These are phyloP conservation scores for Pythium dissimile DNA, from an alignment of 352 stramenopile species.

Conservation along the genomic window DNA sequence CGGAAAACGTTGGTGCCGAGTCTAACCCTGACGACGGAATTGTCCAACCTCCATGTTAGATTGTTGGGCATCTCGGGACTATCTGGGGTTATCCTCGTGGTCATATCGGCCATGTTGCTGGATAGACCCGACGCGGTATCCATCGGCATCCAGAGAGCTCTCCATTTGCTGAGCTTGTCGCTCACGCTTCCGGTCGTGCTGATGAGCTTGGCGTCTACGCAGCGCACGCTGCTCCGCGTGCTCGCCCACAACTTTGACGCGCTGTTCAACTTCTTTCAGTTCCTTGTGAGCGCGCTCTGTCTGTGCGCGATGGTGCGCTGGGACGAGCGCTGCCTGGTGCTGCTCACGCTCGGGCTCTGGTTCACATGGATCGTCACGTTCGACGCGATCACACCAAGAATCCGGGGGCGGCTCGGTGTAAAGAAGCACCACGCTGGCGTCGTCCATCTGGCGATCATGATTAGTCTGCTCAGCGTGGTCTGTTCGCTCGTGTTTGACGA, in stretches of 20 bases:
- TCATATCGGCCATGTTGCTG: neutral
- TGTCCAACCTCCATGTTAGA: neutral
- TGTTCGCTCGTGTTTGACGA: conserved; percentile 3
- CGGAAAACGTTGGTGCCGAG: neutral
- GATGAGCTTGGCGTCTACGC: neutral
- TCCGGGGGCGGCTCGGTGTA: neutral
- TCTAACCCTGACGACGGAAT: neutral
- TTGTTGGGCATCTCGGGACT: neutral
- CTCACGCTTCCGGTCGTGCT: neutral
- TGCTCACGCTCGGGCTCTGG: neutral
- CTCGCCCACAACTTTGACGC: conserved; percentile 6
- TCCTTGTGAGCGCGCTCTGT: neutral
- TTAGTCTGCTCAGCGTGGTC: neutral
- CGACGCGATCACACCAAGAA: conserved; percentile 5
- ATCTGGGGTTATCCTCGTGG: neutral
- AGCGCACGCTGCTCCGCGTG: neutral
- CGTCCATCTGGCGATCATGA: neutral
- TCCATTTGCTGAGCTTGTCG: neutral
- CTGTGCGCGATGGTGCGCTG: conserved; percentile 4
- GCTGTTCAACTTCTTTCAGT: conserved; percentile 2
- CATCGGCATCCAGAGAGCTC: neutral
- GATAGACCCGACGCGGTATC: neutral
- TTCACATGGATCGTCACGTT: conserved; percentile 1
- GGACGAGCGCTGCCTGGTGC: conserved; percentile 4
- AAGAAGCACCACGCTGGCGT: neutral